Conservation (phyloP, 805 yeast genomes). For the Candida xiaguanensis region DNA sequence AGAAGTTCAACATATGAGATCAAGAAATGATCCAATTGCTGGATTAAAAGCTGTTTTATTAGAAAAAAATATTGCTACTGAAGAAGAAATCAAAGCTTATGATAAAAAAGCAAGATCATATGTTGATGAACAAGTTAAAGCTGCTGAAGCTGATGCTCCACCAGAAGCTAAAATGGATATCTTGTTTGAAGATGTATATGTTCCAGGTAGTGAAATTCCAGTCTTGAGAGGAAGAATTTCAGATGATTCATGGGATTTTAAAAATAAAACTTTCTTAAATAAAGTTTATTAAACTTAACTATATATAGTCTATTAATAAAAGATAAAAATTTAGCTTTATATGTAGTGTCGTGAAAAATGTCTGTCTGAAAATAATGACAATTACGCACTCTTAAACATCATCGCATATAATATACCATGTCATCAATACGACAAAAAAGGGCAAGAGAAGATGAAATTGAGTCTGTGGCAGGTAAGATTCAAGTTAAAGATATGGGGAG, state of each 20-base stretch:
- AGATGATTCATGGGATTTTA: slow-evolving; percentile 89
- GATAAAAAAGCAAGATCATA: slow-evolving; percentile 95
- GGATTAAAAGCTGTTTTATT: slow-evolving; percentile 86
- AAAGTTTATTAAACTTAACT: slow-evolving; percentile 35
- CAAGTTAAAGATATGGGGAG: slow-evolving; percentile 66
- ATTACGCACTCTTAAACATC: neutral
- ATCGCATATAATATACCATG: neutral
- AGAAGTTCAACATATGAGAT: slow-evolving; percentile 99
- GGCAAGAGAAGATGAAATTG: slow-evolving; percentile 41
- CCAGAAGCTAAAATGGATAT: slow-evolving; percentile 95
- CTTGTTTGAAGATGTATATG: slow-evolving; percentile 94
- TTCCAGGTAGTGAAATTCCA: slow-evolving; percentile 89
- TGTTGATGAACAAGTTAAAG: slow-evolving; percentile 91
- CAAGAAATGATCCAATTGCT: slow-evolving; percentile 95
- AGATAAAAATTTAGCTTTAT: no score
- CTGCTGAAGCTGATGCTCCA: slow-evolving; percentile 89
- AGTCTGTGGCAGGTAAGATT: slow-evolving; percentile 66
- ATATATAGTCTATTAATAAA: neutral
- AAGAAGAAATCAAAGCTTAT: slow-evolving; percentile 89
- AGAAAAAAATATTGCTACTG: slow-evolving; percentile 83
- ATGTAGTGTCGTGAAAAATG: neutral
- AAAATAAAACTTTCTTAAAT: slow-evolving; percentile 44
- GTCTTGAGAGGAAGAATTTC: slow-evolving; percentile 94
- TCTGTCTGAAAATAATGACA: neutral
- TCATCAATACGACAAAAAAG: slow-evolving; percentile 35